Evolutionary conservation across 331 rosid genomes (phyloP).

Genomic region (Acacia pycnantha): DNA sequence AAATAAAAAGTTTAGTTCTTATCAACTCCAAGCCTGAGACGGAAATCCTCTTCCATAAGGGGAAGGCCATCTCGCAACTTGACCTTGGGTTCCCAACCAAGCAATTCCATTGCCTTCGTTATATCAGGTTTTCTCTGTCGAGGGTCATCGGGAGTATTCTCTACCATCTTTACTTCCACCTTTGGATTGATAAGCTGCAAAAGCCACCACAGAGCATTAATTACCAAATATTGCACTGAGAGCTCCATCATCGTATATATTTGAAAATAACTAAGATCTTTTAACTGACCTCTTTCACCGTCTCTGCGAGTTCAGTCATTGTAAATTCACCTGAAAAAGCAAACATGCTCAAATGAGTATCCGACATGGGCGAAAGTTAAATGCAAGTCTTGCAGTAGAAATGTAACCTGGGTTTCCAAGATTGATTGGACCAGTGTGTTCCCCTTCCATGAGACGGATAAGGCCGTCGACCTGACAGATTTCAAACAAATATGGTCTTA

Average conservation of each 20-base stretch:
- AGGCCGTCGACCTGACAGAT: conserved; percentile 82
- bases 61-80: conserved; percentile 73
- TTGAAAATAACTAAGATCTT: conserved; percentile 1
- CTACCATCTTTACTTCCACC: conserved; percentile 69
- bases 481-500: conserved; percentile 14
- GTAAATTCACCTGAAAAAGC: conserved; percentile 76
- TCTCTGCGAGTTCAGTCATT: conserved; percentile 83
- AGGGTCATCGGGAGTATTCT: conserved; percentile 88
- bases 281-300: conserved; percentile 75
- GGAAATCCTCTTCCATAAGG: conserved; percentile 86
- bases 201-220: background rate
- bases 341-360: background rate
- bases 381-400: background rate
- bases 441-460: conserved; percentile 86
- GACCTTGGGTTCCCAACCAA: conserved; percentile 77
- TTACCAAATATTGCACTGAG: background rate
- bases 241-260: background rate
- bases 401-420: conserved; percentile 89
- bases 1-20: conserved; percentile 22
- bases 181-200: conserved; percentile 69
- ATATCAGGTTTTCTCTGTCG: conserved; percentile 82
- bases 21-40: conserved; percentile 60
- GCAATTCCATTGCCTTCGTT: conserved; percentile 63
- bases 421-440: conserved; percentile 92
- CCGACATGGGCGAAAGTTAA: background rate